phyloP scores from a whole-genome alignment of 345 rosid species.

The Camelina hispida region DNA sequence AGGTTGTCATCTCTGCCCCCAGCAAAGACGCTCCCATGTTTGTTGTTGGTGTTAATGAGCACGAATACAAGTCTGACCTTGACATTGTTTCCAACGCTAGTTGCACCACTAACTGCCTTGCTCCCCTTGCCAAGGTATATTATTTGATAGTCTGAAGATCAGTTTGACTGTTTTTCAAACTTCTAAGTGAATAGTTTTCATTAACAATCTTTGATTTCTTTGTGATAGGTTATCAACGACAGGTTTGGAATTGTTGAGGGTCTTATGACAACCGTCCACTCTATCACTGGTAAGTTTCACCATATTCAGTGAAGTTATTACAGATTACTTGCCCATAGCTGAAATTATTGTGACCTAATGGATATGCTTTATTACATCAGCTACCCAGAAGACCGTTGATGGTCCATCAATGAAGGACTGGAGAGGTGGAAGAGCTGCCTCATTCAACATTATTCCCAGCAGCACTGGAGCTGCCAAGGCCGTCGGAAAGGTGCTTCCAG shows the following conservation, averaged over 20 bases:
- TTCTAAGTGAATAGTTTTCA: background rate
- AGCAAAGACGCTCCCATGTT: conserved; percentile 99
- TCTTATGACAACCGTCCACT: conserved; percentile 93
- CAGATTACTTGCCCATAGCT: no score
- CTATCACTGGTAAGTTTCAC: conserved; percentile 67
- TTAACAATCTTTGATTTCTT: background rate
- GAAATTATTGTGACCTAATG: background rate
- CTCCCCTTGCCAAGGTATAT: conserved; percentile 87
- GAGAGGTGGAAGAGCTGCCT: conserved; percentile 99
- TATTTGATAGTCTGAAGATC: background rate
- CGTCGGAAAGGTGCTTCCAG: conserved; percentile 84
- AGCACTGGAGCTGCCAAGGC: conserved; percentile 98
- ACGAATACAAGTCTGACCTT: conserved; percentile 80
- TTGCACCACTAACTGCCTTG: conserved; percentile 98
- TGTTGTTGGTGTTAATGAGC: conserved; percentile 90
- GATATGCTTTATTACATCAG: conserved; percentile 38
- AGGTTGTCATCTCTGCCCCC: conserved; percentile 88
- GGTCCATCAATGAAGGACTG: conserved; percentile 94
- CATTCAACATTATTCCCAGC: conserved; percentile 94
- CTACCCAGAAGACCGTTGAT: conserved; percentile 96
- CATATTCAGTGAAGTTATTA: no score
- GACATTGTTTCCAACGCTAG: conserved; percentile 90
- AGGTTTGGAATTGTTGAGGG: conserved; percentile 94
- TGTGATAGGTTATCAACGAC: conserved; percentile 75
- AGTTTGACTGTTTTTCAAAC: background rate